Evolutionary conservation across 352 stramenopile species (phyloP), one percentile per base, ranked within the genome.

Genomic region (Phytopythium aichiense): DNA sequence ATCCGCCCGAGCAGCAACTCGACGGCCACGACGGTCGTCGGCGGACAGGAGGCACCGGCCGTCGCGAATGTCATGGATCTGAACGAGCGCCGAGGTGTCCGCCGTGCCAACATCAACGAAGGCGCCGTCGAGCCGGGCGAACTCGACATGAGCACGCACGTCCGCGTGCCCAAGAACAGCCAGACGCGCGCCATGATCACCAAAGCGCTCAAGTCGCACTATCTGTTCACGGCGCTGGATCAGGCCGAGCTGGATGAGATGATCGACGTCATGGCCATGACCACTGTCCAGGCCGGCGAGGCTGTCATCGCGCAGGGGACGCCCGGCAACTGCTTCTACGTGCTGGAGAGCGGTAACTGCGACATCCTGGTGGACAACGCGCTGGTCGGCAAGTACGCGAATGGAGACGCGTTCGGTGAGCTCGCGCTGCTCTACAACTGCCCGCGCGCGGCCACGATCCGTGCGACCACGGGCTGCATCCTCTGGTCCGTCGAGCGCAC

Each of bases 351-450:
- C 71, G 96, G 96, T 20, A 65, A 79, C 40, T 91, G 97, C 57
- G 85, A 90, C 59, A 94, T 96, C 64, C 64, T 88, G 28, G 81
- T 95, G n/a, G 77, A 94, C 57, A 68, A 73, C 8, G 81, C 90
- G 45, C 79, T 96, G 16, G 77, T 92, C 28, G 87, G 83, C 46
- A 83, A 79, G 58, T 88, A 98, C 66, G 63, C 63, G n/a, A 87
- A 81, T 43, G 84, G 87, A 0, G 76, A 90, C 38, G 83, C 89
- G 1, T 99, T 99, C 69, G 97, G 97, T 23, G 97, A 99, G 76
- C 78, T 99, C n/a, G 95, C 95, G 13, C 68, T 99, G 58, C 87
- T 99, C 65, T 99, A 99, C 84, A 98, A 98, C 71, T 98, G 88
- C 58, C 96, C 96, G 18, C 92, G 96, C 25, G 92, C 95, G 2